phyloP scores from a whole-genome alignment of 768 basidiomycete species.

The Pulveroboletus sp. region DNA sequence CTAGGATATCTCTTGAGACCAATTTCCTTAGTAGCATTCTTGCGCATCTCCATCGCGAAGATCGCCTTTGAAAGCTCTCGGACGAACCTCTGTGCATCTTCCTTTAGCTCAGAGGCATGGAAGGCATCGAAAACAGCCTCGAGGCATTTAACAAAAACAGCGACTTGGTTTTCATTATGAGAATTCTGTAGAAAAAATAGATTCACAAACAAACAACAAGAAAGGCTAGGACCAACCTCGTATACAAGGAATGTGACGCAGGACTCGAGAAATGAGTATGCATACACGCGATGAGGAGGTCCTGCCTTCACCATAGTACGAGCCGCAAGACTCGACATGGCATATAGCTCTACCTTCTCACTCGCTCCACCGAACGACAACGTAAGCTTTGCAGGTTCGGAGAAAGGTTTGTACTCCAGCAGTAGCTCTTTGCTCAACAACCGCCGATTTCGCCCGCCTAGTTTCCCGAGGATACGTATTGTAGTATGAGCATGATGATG shows the following conservation, averaged over 20 bases:
- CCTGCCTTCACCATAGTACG: constrained; percentile 54
- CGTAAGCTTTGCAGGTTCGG: constrained; percentile 65
- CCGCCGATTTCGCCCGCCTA: constrained; percentile 91
- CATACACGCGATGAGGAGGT: constrained; percentile 44
- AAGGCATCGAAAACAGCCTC: constrained; percentile 80
- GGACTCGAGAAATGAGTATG: constrained; percentile 69
- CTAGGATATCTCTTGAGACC: constrained; percentile 54
- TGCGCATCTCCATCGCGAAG: constrained; percentile 73
- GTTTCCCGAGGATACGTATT: constrained; percentile 92
- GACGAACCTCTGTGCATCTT: constrained; percentile 68
- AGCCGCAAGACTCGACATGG: constrained; percentile 63
- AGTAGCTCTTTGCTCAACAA: constrained; percentile 78
- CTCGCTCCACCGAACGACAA: constrained; percentile 72
- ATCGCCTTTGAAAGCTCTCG: constrained; percentile 66
- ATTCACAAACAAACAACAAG: background rate
- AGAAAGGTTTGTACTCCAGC: constrained; percentile 67
- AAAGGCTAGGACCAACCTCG: constrained; percentile 51
- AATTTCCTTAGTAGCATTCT: constrained; percentile 51
- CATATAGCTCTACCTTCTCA: constrained; percentile 63
- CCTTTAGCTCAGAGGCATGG: constrained; percentile 64
- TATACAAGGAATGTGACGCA: constrained; percentile 68
- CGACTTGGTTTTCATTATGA: constrained; percentile 68
- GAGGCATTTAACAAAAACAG: constrained; percentile 64
- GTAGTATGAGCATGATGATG: constrained; percentile 93
- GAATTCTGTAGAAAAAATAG: constrained; percentile 51